A percentile compares a stretch with the other conserved stretches of the same genome.
Evolutionary conservation across 1,284 basidiomycete species (phyloP).

Genomic region (Cutaneotrichosporon sp.): DNA sequence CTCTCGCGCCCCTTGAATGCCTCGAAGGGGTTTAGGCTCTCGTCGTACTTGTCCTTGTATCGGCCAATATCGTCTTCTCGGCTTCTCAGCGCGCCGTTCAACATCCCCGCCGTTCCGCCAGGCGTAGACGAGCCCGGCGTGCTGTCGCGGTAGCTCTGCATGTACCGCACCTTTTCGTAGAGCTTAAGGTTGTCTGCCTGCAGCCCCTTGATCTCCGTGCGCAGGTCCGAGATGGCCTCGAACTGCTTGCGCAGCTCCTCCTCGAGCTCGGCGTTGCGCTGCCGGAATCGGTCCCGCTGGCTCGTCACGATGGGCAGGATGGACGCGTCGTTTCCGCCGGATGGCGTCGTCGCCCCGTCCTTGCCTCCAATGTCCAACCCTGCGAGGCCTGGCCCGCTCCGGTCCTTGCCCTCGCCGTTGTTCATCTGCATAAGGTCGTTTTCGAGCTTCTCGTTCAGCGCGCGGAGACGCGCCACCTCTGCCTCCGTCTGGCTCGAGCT

Average conservation of each 20-base stretch:
- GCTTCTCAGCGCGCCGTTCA: conserved; percentile 40
- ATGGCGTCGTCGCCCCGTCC: conserved; percentile 44
- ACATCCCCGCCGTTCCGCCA: conserved; percentile 24
- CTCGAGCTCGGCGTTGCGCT: conserved; percentile 93
- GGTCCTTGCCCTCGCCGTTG: conserved; percentile 24
- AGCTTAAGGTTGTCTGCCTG: conserved; percentile 91
- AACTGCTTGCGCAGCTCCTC: conserved; percentile 95
- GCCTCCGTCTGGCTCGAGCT: conserved; percentile 62
- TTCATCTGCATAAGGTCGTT: conserved; percentile 83
- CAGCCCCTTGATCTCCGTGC: conserved; percentile 79
- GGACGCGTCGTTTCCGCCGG: conserved; percentile 70
- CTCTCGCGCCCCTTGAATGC: conserved; percentile 88
- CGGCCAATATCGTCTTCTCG: conserved; percentile 74
- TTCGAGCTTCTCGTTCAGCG: conserved; percentile 85
- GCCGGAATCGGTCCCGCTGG: conserved; percentile 91
- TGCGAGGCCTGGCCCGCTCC: conserved; percentile 58
- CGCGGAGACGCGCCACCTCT: conserved; percentile 73
- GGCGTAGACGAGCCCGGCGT: conserved; percentile 23
- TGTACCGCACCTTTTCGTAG: conserved; percentile 95
- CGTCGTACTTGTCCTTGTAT: conserved; percentile 89
- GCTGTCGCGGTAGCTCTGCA: conserved; percentile 81
- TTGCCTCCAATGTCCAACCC: conserved; percentile 67
- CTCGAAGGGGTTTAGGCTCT: conserved; percentile 96
- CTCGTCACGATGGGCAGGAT: conserved; percentile 95
- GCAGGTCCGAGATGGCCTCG: conserved; percentile 84